Evolutionary conservation across 257 asterid species (phyloP).

Genomic region (Ligustrum vulgare): DNA sequence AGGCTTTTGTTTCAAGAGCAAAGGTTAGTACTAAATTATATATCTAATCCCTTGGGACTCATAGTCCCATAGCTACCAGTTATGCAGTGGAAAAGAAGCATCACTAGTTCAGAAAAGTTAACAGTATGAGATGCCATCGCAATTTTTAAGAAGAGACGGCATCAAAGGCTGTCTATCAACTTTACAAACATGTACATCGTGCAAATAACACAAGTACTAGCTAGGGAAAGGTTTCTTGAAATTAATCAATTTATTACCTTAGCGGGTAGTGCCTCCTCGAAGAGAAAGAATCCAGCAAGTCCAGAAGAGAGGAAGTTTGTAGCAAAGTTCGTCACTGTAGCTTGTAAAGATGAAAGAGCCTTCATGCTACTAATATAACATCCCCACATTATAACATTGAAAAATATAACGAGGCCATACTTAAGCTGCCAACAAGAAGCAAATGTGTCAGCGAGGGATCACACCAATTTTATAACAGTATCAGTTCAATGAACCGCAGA

Average conservation of each 20-base stretch:
- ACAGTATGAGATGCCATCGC: background rate
- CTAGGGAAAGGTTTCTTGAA: conserved; percentile 11
- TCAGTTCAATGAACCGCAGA: conserved; percentile 8
- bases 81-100: background rate
- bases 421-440: conserved; percentile 47
- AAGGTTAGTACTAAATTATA: background rate
- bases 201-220: conserved; percentile 1
- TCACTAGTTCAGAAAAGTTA: background rate
- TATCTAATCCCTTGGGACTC: background rate
- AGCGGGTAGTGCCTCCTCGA: conserved; percentile 56
- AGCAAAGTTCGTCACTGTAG: conserved; percentile 86
- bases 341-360: conserved; percentile 87
- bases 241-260: conserved; percentile 45
- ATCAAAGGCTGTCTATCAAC: background rate
- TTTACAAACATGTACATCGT: background rate
- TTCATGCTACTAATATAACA: conserved; percentile 87
- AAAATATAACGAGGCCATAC: conserved; percentile 61
- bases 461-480: no score
- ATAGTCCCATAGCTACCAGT: background rate
- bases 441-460: conserved; percentile 22
- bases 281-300: conserved; percentile 78
- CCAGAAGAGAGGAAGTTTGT: conserved; percentile 87
- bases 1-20: background rate
- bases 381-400: conserved; percentile 92
- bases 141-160: background rate